Base-by-base conservation (phyloP, 495 filamentous ascomycete genomes). In the Rhypophila decipiens region DNA sequence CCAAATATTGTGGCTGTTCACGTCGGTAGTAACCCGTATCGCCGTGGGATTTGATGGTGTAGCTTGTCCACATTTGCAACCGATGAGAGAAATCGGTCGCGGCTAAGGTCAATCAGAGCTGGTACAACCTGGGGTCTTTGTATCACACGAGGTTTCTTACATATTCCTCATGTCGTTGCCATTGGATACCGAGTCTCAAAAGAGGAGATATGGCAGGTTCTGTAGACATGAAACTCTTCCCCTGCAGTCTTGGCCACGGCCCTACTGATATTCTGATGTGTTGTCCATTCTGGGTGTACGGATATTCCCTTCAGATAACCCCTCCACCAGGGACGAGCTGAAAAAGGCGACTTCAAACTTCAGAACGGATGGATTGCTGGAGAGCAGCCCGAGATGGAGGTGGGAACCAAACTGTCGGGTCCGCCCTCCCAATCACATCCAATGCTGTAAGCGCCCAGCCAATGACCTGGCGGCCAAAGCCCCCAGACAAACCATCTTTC, bases 151-250 rank as follows among this genome's bases (percentile, higher is more conserved):
- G n/a, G n/a, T n/a, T n/a, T n/a, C n/a, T n/a, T n/a, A n/a, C n/a
- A n/a, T n/a, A n/a, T n/a, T n/a, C 27, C 27, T 13, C 27, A 31
- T 7, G 27, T 13, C 27, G 27, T 31, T 7, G 27, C 13, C 27
- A 31, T 31, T 31, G 27, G 27, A 7, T 13, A 31, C 13, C 27
- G 13, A 31, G 7, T 7, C 27, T 7, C 27, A 7, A 13, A 13
- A n/a, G 41, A 46, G 22, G 29, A 46, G 29, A 37, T 13, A 13
- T 31, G n/a, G n/a, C n/a, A n/a, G n/a, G n/a, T n/a, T n/a, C n/a
- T n/a, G n/a, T n/a, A n/a, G n/a, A n/a, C 27, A 7, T 31, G 27
- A 31, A 31, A 31, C 27, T 13, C 27, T 13, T 31, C 27, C 27
- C 27, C 27, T 31, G 27, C 27, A 31, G 27, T 13, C 27, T 31